A percentile compares a stretch with the other conserved stretches of the same genome.
Evolutionary conservation across 257 asterid genomes (phyloP).

Genomic region (Ajuga chamaepitys): DNA sequence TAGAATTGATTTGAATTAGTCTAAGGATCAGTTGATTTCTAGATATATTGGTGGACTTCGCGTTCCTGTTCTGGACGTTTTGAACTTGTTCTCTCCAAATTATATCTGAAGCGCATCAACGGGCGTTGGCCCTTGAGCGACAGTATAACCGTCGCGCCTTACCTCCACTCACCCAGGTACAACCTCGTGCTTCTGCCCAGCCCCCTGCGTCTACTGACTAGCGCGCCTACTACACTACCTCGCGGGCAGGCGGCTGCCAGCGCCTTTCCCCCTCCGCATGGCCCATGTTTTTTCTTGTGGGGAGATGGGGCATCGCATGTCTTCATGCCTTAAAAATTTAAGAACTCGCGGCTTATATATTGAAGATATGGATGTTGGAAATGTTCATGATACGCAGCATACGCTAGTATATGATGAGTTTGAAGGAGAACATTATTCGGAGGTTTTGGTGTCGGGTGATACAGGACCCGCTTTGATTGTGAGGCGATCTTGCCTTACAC

Average conservation of each 20-base stretch:
- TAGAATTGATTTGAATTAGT: too few species aligned
- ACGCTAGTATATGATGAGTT: neutral
- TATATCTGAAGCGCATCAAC: neutral
- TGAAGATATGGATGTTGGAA: neutral
- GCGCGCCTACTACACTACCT: too few species aligned
- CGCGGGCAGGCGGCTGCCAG: too few species aligned
- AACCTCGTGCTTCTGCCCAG: neutral
- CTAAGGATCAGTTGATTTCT: neutral
- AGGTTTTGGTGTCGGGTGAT: neutral
- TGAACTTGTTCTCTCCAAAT: neutral
- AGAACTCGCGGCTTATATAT: neutral
- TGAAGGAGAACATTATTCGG: neutral
- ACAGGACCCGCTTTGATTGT: neutral
- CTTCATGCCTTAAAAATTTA: too few species aligned
- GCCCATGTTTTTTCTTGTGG: too few species aligned
- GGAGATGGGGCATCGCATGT: too few species aligned
- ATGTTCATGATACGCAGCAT: rapidly evolving
- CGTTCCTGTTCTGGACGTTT: neutral
- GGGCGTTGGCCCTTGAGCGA: neutral
- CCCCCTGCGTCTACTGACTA: neutral
- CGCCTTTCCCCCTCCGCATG: too few species aligned
- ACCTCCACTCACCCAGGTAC: too few species aligned
- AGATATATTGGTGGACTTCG: neutral
- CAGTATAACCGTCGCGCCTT: neutral
- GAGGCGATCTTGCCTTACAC: neutral